phyloP scores from a whole-genome alignment of 306 rosid genomes.

The Crotalaria pallida region DNA sequence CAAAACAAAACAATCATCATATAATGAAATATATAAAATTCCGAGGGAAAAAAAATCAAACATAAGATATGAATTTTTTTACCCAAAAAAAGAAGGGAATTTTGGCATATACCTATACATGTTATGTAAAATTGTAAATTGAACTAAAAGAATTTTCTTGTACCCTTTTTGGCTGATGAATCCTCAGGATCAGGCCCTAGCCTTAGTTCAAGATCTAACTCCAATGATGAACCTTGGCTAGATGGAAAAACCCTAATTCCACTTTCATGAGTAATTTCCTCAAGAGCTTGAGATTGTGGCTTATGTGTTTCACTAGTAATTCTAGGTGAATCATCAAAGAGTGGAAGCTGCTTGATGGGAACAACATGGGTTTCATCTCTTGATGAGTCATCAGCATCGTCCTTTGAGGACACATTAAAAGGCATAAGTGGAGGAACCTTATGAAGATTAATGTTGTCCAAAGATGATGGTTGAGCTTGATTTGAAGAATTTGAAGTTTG shows the following conservation, averaged over 20 bases:
- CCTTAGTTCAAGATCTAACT: constrained; percentile 83
- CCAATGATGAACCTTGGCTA: constrained; percentile 2
- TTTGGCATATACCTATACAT: too few relatives aligned
- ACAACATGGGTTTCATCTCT: constrained; percentile 4
- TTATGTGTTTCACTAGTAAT: neutral
- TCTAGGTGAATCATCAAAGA: constrained; percentile 40
- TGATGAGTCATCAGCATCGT: neutral
- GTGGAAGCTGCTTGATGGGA: constrained; percentile 39
- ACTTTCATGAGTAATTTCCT: constrained; percentile 7
- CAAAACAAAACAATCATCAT: too few relatives aligned
- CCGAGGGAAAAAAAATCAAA: too few relatives aligned
- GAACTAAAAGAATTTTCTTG: constrained; percentile 61
- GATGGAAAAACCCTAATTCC: neutral
- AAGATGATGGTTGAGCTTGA: constrained; percentile 18
- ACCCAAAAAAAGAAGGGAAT: too few relatives aligned
- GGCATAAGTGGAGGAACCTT: neutral
- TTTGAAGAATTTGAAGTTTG: neutral
- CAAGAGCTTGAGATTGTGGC: constrained; percentile 8
- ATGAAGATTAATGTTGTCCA: constrained; percentile 10
- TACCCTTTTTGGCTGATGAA: constrained; percentile 34
- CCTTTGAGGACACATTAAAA: constrained; percentile 14
- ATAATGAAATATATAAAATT: too few relatives aligned
- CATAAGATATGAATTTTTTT: too few relatives aligned
- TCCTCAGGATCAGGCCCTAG: constrained; percentile 63
- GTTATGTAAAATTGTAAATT: neutral